These are phyloP conservation scores for Sugiyamaella mastotermitis DNA, from an alignment of 805 yeast species.

Conservation along the genomic window DNA sequence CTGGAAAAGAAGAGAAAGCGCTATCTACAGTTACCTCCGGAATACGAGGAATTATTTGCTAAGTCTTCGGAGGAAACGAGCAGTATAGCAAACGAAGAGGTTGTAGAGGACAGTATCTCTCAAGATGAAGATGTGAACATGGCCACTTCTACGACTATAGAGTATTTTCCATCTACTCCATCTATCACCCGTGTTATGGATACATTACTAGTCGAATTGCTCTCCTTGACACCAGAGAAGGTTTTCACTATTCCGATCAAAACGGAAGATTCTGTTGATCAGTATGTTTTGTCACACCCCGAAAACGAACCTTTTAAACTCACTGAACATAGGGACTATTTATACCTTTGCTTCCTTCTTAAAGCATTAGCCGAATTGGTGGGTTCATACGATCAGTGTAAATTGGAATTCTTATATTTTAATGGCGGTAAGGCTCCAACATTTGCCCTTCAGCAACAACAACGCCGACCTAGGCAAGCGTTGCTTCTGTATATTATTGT, in stretches of 20 bases:
- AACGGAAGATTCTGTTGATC: constrained; percentile 17
- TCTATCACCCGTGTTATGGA: constrained; percentile 54
- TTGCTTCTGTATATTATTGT: constrained; percentile 72
- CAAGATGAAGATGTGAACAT: constrained; percentile 6
- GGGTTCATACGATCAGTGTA: constrained; percentile 72
- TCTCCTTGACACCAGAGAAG: constrained; percentile 40
- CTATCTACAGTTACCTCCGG: constrained; percentile 7
- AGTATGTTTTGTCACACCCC: constrained; percentile 2
- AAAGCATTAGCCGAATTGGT: constrained; percentile 65
- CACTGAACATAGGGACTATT: constrained; percentile 46
- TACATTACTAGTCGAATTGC: constrained; percentile 56
- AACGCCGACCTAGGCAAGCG: constrained; percentile 63
- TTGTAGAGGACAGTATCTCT: constrained; percentile 1
- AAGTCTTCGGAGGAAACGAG: too few species aligned
- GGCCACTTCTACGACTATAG: too few species aligned
- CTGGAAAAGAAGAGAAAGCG: constrained; percentile 11
- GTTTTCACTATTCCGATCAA: constrained; percentile 27
- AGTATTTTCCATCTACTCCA: constrained; percentile 10
- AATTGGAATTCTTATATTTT: constrained; percentile 74
- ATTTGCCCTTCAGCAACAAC: constrained; percentile 1
- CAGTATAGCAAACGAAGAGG: constrained; percentile 1
- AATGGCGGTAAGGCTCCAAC: constrained; percentile 4
- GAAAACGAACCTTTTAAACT: constrained; percentile 19
- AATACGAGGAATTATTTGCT: too few species aligned
- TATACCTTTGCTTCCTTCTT: constrained; percentile 62